Base-by-base conservation (phyloP, 1,284 basidiomycete genomes). In the Ganoderma meredithae region DNA sequence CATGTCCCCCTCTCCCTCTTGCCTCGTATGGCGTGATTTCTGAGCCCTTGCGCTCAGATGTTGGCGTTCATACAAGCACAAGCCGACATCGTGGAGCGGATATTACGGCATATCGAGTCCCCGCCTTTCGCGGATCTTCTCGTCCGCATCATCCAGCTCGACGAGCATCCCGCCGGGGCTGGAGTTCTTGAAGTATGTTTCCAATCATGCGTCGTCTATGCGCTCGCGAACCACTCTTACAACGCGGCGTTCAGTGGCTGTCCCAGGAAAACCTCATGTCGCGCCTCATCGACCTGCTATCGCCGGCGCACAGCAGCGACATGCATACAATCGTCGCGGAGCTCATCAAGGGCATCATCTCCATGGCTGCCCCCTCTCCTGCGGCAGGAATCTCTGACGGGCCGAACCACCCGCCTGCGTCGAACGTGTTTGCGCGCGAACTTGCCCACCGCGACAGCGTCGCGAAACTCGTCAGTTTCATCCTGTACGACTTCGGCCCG, bases 81-180 rank as follows among this genome's bases (percentile, higher is more conserved):
- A 78, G 94, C 96, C 1, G 83, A 88, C 66, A 86, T 98, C 58
- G 88, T 99, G 44, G 92, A 95, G 74, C 90, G 95, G 41, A 83
- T 99, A 43, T 85, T 99, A 22, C 84, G 86, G 39, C 95, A 97
- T 75, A 91, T 99, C 71, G 94, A 97, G 79, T 93, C 93, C 43
- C 91, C 97, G 3, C 90, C 98, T 0, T 91, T 99, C 75, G 94
- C 97, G 69, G 97, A 99, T 79, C 85, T 99, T 62, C 85, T 99
- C 47, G 90, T 97, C 70, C 90, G 96, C 62, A 92, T 99, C 67
- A 93, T 99, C 67, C 95, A 97, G 78, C 84, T 95, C 72, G 98
- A 99, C 79, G 95, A 97, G 76, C 84, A 89, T 62, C 90, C 94
- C n/a, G 90, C 89, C 10, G 93, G 92, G 63, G 85, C 87, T 52